A percentile compares a stretch with the other conserved stretches of the same genome.
phyloP scores from a whole-genome alignment of 768 basidiomycete genomes.

The Termitomyces sp. region DNA sequence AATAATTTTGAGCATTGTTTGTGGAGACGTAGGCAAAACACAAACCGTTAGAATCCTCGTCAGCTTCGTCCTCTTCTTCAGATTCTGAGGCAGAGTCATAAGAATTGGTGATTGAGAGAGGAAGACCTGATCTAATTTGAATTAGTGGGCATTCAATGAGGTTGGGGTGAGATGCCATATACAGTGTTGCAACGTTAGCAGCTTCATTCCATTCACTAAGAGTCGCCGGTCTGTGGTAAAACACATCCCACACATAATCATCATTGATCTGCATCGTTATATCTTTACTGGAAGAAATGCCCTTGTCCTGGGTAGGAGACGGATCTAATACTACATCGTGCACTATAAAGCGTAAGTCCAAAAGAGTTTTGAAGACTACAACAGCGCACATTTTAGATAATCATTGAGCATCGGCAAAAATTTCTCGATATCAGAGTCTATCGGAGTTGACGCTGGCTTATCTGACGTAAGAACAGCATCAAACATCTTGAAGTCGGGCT shows the following conservation, averaged over 20 bases:
- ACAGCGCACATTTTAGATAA: constrained; percentile 57
- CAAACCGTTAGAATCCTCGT: constrained; percentile 82
- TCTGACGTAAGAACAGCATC: constrained; percentile 57
- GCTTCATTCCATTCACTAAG: constrained; percentile 58
- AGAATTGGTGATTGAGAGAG: constrained; percentile 48
- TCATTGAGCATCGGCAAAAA: constrained; percentile 76
- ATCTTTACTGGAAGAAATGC: constrained; percentile 1
- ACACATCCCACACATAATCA: constrained; percentile 85
- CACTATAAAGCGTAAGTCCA: constrained; percentile 19
- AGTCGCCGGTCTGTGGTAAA: constrained; percentile 66
- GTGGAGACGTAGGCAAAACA: neutral
- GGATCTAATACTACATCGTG: constrained; percentile 22
- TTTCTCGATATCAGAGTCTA: constrained; percentile 68
- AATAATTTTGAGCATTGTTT: neutral
- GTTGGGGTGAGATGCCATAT: constrained; percentile 19
- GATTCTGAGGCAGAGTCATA: constrained; percentile 63
- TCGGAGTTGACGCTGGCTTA: constrained; percentile 20
- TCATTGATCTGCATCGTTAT: constrained; percentile 19
- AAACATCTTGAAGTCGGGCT: constrained; percentile 60
- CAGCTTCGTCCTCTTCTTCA: constrained; percentile 70
- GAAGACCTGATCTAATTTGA: constrained; percentile 55
- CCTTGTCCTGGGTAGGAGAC: constrained; percentile 2
- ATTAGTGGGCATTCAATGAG: constrained; percentile 4
- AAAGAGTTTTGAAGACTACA: neutral
- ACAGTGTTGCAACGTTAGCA: constrained; percentile 64